Base-by-base conservation (phyloP, 805 yeast species). In the Kodamaea laetipori region DNA sequence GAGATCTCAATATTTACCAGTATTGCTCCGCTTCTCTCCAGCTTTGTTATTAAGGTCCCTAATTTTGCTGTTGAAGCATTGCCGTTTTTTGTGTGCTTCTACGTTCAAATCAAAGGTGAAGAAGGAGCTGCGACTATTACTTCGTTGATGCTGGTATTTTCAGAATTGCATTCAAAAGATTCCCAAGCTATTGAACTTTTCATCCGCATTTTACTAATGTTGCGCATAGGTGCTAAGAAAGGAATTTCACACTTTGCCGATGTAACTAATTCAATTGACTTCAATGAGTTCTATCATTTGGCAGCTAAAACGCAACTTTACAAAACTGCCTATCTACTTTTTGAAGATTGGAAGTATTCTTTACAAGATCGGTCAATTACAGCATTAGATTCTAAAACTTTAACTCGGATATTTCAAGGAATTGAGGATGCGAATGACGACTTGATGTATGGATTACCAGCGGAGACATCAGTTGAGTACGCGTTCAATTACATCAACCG, bases 371-470 rank as follows among this genome's bases (percentile, higher is more conserved):
- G 27, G 12, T 37, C n/a, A 23, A 34, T 12, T 37, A 15, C 18
- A 5, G 12, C 16, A 10, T 37, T 32, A 27, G 42, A 47, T 12
- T 55, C 57, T 15, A 45, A 45, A 30, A 41, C 42, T 1, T 51
- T 58, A 32, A 43, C 70, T 17, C 42, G 61, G 3, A 66, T 84
- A 1, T 86, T 82, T 57, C 65, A 68, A 4, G 56, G 71, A 0
- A 66, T 89, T 3, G 80, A 76, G 39, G 89, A 84, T 44, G 64
- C 70, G 2, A 30, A 17, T 11, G 34, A 30, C 17, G 96, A 89
- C 57, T 61, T 86, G 30, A 57, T 77, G 4, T 72, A 73, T 50
- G 95, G 95, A 0, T 60, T 86, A 7, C 88, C 90, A 0, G 73
- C 76, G 10, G 67, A 73, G 15, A 76, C 84, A 1, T 66, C 81